Conservation (phyloP, 2,329 filamentous ascomycete species). For the Alternaria hordeiaustralica region DNA sequence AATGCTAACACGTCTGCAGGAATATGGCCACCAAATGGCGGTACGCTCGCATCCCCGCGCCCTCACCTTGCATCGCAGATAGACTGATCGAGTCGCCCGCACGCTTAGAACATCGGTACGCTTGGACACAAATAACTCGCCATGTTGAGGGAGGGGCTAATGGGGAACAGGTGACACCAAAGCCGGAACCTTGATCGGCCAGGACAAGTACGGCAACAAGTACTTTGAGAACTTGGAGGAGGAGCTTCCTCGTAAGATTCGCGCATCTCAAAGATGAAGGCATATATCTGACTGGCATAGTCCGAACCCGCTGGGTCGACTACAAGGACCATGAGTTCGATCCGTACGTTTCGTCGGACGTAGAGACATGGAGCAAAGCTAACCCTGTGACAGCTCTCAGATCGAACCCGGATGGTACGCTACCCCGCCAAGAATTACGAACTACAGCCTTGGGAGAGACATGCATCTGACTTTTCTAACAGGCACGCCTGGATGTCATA, state of each 20-base stretch:
- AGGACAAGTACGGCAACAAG: conserved; percentile 94
- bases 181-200: conserved; percentile 82
- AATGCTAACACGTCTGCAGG: conserved; percentile 61
- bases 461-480: background rate
- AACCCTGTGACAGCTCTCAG: conserved; percentile 66
- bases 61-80: conserved; percentile 25
- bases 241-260: conserved; percentile 80
- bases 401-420: conserved; percentile 86
- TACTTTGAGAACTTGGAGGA: conserved; percentile 91
- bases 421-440: background rate
- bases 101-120: conserved; percentile 49
- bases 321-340: conserved; percentile 89
- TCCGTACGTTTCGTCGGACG: conserved; percentile 60
- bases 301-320: conserved; percentile 96
- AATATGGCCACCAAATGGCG: conserved; percentile 91
- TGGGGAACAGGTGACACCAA: conserved; percentile 84
- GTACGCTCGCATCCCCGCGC: conserved; percentile 62
- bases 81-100: conserved; percentile 34
- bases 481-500: conserved; percentile 98
- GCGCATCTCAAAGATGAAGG: background rate
- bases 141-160: conserved; percentile 31
- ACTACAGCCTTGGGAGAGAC: background rate
- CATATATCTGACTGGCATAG: conserved; percentile 54
- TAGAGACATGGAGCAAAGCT: conserved; percentile 24
- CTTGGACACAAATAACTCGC: background rate